These are phyloP conservation scores for Ramularia endophylla DNA, from an alignment of 2,329 filamentous ascomycete species.

Conservation along the genomic window DNA sequence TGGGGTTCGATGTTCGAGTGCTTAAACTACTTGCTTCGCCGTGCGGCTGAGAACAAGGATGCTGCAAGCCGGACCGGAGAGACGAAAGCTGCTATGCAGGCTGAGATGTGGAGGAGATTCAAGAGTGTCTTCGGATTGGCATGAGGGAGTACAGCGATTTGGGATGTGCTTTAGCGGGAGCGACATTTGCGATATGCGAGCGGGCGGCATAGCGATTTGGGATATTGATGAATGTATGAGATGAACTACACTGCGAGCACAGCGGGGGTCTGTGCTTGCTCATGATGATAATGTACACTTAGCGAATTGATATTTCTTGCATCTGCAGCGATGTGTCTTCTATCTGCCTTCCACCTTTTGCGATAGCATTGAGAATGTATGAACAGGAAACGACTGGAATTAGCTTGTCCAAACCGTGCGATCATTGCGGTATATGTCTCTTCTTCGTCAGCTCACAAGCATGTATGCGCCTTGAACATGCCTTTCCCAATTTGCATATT, in stretches of 20 bases:
- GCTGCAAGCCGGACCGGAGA: conserved; percentile 51
- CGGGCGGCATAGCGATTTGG: neutral
- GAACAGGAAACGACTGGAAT: too few relatives aligned
- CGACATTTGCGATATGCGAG: too few relatives aligned
- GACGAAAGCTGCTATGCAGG: conserved; percentile 46
- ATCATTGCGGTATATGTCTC: too few relatives aligned
- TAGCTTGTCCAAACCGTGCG: too few relatives aligned
- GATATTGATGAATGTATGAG: neutral
- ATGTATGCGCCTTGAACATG: too few relatives aligned
- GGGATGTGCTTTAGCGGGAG: neutral
- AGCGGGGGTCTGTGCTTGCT: neutral
- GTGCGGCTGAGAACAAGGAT: conserved; percentile 58
- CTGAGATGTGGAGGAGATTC: conserved; percentile 37
- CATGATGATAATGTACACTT: too few relatives aligned
- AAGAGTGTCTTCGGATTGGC: conserved; percentile 16
- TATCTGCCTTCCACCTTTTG: too few relatives aligned
- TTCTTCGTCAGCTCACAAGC: too few relatives aligned
- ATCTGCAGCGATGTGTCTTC: too few relatives aligned
- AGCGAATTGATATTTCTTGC: too few relatives aligned
- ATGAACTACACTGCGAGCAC: neutral
- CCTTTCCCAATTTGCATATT: too few relatives aligned
- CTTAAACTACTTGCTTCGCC: conserved; percentile 62
- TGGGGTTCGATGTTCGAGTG: conserved; percentile 64
- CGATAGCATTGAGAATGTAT: neutral
- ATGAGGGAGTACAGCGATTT: conserved; percentile 1